phyloP scores from a whole-genome alignment of 257 asterid species.

The Solanum chilense region DNA sequence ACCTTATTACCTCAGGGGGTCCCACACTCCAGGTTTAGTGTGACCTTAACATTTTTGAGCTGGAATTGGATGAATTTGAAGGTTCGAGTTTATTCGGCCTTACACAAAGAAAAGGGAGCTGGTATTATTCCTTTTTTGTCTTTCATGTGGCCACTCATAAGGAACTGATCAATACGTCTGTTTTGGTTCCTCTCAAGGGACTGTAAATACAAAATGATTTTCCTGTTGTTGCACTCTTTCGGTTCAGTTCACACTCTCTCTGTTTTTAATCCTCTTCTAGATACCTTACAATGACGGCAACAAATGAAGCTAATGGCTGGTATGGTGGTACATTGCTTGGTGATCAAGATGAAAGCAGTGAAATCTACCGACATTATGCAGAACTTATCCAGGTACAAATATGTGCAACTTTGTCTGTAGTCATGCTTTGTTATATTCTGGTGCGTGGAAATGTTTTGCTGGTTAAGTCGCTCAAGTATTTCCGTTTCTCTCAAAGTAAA shows the following conservation, averaged over 20 bases:
- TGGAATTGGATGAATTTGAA: not conserved
- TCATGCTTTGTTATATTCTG: not conserved
- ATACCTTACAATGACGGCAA: constrained; percentile 75
- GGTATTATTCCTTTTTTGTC: not conserved
- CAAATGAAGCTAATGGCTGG: constrained; percentile 88
- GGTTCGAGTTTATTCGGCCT: not conserved
- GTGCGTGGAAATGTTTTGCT: not conserved
- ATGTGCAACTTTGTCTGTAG: not conserved
- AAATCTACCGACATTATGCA: constrained; percentile 80
- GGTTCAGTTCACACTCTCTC: not conserved
- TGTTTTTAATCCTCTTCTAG: constrained; percentile 19
- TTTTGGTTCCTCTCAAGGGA: not conserved
- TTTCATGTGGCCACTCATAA: not conserved
- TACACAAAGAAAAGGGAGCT: not conserved
- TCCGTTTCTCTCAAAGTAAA: not conserved
- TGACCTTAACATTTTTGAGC: not conserved
- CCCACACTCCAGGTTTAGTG: not conserved
- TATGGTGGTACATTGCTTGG: constrained; percentile 90
- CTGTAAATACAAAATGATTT: not conserved
- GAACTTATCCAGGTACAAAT: constrained; percentile 73
- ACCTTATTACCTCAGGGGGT: not conserved
- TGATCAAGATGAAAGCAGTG: constrained; percentile 80
- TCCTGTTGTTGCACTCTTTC: not conserved
- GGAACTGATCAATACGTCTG: not conserved
- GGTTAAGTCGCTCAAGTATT: not conserved